Evolutionary conservation across 2,329 filamentous ascomycete species (phyloP).

Genomic region (Fusarium neocosmosporiellum): DNA sequence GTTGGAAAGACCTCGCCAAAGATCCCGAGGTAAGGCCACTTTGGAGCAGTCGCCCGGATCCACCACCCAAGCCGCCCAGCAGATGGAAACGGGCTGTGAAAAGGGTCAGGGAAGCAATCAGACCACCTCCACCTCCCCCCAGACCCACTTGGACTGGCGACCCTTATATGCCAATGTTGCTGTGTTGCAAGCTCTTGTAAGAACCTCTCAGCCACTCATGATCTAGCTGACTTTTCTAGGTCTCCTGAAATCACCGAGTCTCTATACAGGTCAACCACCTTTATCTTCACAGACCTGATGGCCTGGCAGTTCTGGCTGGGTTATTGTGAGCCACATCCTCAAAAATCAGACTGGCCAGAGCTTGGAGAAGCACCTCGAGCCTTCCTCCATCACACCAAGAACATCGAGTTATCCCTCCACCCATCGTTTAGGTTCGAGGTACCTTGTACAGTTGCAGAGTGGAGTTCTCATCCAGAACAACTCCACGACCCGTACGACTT

Average conservation of each 20-base stretch:
- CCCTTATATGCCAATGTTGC: neutral
- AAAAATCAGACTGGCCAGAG: neutral
- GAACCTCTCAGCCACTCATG: neutral
- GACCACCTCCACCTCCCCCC: neutral
- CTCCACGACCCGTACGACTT: neutral
- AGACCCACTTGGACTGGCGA: neutral
- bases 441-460: neutral
- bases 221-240: neutral
- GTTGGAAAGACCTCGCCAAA: neutral
- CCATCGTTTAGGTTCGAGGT: neutral
- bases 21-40: too few species aligned
- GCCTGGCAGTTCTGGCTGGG: neutral
- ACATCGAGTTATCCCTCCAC: neutral
- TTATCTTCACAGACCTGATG: neutral
- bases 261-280: neutral
- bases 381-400: neutral
- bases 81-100: neutral
- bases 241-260: neutral
- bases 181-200: constrained; percentile 3
- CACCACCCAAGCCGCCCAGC: neutral
- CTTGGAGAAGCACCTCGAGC: neutral
- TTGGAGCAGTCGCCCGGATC: too few species aligned
- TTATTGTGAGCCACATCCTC: neutral
- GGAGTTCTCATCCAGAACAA: neutral
- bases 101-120: neutral